Evolutionary conservation across 495 filamentous ascomycete genomes (phyloP).

Genomic region (Neurospora sp.): DNA sequence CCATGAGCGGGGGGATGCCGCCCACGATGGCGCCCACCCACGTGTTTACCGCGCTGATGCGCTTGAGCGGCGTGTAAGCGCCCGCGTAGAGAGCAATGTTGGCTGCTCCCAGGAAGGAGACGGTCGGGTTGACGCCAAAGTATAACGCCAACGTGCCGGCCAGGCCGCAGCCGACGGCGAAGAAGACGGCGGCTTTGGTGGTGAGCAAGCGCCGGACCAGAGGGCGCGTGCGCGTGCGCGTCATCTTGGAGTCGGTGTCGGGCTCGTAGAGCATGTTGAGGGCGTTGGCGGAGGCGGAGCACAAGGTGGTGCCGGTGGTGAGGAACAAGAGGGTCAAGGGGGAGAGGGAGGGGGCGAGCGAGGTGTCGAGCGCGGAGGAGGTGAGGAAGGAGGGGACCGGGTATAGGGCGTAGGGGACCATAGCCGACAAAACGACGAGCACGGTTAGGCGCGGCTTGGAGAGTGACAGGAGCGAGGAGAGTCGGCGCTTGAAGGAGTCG

Average conservation of each 20-base stretch:
- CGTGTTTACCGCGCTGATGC: conserved; percentile 78
- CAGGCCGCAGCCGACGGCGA: conserved; percentile 61
- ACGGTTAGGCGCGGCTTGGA: conserved; percentile 91
- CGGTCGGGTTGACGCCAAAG: conserved; percentile 87
- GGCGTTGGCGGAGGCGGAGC: conserved; percentile 78
- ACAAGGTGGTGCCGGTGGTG: conserved; percentile 78
- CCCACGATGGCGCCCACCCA: conserved; percentile 93
- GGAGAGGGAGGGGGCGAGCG: conserved; percentile 65
- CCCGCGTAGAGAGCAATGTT: conserved; percentile 90
- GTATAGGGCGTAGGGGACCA: conserved; percentile 85
- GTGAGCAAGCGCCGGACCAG: conserved; percentile 76
- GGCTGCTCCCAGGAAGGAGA: conserved; percentile 68
- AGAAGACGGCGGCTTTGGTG: conserved; percentile 63
- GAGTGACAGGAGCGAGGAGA: conserved; percentile 83
- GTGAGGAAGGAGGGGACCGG: conserved; percentile 71
- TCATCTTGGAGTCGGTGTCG: conserved; percentile 84
- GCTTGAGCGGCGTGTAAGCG: conserved; percentile 86
- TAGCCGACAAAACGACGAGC: conserved; percentile 83
- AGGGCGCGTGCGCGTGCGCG: conserved; percentile 78
- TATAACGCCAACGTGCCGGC: conserved; percentile 63
- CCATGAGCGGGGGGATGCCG: conserved; percentile 92
- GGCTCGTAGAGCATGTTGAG: conserved; percentile 97
- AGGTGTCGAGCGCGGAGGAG: conserved; percentile 48
- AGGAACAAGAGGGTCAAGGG: conserved; percentile 88
- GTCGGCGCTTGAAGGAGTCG: conserved; percentile 58